phyloP scores from a whole-genome alignment of 192 early-diverging fungal species.

The Entomortierella beljakovae region DNA sequence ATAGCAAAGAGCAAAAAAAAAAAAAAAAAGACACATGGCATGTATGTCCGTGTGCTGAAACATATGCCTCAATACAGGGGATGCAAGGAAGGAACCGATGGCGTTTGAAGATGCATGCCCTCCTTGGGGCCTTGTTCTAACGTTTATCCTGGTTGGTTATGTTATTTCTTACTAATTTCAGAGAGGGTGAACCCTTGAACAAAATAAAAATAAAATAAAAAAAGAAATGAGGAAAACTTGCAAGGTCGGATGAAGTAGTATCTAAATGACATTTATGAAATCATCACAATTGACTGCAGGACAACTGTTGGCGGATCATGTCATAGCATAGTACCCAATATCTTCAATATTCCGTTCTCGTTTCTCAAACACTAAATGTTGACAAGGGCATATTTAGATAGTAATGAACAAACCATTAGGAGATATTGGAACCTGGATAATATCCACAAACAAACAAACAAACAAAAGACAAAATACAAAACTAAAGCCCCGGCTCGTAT shows the following conservation, averaged over 20 bases:
- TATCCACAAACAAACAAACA: neutral
- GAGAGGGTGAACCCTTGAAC: neutral
- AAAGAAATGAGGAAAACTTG: neutral
- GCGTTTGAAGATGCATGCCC: neutral
- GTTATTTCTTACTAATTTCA: neutral
- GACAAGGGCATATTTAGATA: neutral
- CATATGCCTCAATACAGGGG: neutral
- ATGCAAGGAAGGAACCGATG: neutral
- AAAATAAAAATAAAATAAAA: neutral
- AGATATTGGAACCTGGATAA: neutral
- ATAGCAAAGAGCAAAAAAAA: no score
- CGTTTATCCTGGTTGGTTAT: neutral
- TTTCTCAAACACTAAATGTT: neutral
- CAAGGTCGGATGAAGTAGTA: neutral
- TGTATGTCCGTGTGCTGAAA: neutral
- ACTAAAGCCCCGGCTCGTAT: no score
- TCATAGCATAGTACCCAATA: no score
- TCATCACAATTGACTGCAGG: neutral
- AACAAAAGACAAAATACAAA: neutral
- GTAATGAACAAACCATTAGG: neutral
- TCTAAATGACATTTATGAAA: neutral
- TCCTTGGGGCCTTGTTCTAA: neutral
- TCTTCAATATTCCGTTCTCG: neutral
- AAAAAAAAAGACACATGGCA: neutral
- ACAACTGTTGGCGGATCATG: neutral